A percentile compares a stretch with the other conserved stretches of the same genome.
Conservation (phyloP, 345 rosid species). For the Hypericum androsaemum region DNA sequence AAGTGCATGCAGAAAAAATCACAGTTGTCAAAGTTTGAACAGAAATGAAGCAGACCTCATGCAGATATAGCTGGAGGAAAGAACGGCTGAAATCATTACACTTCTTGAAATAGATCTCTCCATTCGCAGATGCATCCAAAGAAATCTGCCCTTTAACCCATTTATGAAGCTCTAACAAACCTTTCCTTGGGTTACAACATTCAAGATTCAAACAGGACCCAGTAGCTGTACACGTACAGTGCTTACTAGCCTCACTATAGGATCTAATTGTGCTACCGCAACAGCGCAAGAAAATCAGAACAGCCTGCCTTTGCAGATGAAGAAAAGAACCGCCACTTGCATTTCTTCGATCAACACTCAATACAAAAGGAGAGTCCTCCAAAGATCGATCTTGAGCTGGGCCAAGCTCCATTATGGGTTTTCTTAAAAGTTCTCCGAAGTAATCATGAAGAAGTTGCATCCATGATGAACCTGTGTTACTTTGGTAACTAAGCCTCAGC, state of each 20-base stretch:
- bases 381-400: conserved; percentile 34
- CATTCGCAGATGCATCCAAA: conserved; percentile 16
- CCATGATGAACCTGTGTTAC: conserved; percentile 43
- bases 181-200: conserved; percentile 33
- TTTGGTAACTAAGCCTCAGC: conserved; percentile 58
- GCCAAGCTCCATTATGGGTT: conserved; percentile 20
- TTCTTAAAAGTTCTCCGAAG: conserved; percentile 45
- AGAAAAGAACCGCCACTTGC: conserved; percentile 14
- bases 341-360: conserved; percentile 31
- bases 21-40: background rate
- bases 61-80: conserved; percentile 55
- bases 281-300: conserved; percentile 62
- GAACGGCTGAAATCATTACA: conserved; percentile 40
- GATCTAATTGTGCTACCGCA: conserved; percentile 42
- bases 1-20: background rate
- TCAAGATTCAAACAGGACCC: conserved; percentile 18
- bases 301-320: conserved; percentile 59
- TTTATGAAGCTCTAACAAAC: conserved; percentile 36
- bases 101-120: conserved; percentile 32
- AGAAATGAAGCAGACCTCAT: conserved; percentile 47
- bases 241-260: conserved; percentile 24
- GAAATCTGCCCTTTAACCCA: conserved; percentile 55
- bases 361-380: conserved; percentile 72
- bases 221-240: conserved; percentile 22
- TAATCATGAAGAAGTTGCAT: conserved; percentile 54